Evolutionary conservation across 108 stramenopile species (phyloP).

Genomic region (Skeletonema menzelii): DNA sequence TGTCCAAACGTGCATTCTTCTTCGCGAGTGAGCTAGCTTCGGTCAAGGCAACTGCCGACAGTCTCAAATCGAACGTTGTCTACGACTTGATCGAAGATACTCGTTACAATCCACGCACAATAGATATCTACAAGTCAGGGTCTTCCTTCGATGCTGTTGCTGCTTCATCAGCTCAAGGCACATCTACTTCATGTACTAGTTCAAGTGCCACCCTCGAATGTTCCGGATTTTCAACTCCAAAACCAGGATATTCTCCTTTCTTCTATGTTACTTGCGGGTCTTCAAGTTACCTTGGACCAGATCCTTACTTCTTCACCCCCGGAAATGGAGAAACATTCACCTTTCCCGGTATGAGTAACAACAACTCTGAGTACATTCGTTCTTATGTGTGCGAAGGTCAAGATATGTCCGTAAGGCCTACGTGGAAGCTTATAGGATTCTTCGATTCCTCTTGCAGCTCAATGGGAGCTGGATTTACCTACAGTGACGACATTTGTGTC

Average conservation of each 20-base stretch:
- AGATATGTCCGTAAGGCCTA: not conserved
- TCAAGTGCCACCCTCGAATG: slow-evolving; percentile 5
- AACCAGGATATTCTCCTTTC: slow-evolving; percentile 6
- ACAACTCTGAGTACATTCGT: not conserved
- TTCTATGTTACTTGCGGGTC: slow-evolving; percentile 11
- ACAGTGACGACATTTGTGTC: not conserved
- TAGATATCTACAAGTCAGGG: slow-evolving; percentile 3
- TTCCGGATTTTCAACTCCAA: slow-evolving; percentile 19
- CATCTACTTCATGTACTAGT: slow-evolving; percentile 1
- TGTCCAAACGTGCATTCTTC: slow-evolving; percentile 5
- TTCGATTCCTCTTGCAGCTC: not conserved
- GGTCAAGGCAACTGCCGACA: slow-evolving; percentile 13
- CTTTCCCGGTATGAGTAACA: not conserved
- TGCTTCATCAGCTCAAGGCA: not conserved
- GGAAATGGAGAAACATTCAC: not conserved
- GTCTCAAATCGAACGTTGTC: not conserved
- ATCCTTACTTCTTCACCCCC: slow-evolving; percentile 6
- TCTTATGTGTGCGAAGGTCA: not conserved
- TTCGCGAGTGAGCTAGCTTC: slow-evolving; percentile 1
- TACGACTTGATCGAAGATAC: slow-evolving; percentile 6
- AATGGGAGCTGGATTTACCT: not conserved
- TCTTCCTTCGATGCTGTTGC: slow-evolving; percentile 7
- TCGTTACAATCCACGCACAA: not conserved
- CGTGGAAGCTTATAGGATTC: slow-evolving; percentile 7
- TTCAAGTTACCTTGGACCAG: slow-evolving; percentile 19